phyloP scores from a whole-genome alignment of 148 eudicot species.

The Cornus suecica region DNA sequence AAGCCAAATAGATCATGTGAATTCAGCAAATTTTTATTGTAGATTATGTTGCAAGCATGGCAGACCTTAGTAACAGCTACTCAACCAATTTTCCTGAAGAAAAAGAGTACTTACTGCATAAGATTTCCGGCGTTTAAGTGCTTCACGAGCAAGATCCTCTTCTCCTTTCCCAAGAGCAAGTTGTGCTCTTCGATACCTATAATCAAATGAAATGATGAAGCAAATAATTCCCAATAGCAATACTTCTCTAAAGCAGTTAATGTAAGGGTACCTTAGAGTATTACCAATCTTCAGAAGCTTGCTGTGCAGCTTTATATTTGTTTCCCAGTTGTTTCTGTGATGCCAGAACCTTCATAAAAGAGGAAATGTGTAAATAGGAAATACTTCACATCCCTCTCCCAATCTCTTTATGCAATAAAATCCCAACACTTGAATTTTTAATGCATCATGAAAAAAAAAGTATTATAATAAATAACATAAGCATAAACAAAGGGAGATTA shows the following conservation, averaged over 20 bases:
- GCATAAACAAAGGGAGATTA: constrained; percentile 4
- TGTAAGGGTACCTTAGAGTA: constrained; percentile 8
- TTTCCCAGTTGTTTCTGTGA: constrained; percentile 95
- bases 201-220: constrained; percentile 19
- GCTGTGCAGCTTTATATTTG: constrained; percentile 75
- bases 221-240: constrained; percentile 9
- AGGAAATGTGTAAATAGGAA: constrained; percentile 7
- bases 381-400: constrained; percentile 8
- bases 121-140: constrained; percentile 90
- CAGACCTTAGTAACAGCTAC: not conserved
- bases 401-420: constrained; percentile 4
- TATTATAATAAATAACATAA: not conserved
- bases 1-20: not conserved
- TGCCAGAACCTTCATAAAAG: constrained; percentile 75
- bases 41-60: not conserved
- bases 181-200: constrained; percentile 89
- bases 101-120: constrained; percentile 67
- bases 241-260: not conserved
- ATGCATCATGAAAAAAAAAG: not conserved
- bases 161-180: constrained; percentile 93
- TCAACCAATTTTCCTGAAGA: constrained; percentile 4
- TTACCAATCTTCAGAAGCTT: constrained; percentile 97
- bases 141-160: constrained; percentile 99
- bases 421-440: not conserved
- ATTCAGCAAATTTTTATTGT: not conserved